Evolutionary conservation across 2,329 filamentous ascomycete species (phyloP), one percentile per base, ranked within the genome.

Genomic region (Aureobasidium sp.): DNA sequence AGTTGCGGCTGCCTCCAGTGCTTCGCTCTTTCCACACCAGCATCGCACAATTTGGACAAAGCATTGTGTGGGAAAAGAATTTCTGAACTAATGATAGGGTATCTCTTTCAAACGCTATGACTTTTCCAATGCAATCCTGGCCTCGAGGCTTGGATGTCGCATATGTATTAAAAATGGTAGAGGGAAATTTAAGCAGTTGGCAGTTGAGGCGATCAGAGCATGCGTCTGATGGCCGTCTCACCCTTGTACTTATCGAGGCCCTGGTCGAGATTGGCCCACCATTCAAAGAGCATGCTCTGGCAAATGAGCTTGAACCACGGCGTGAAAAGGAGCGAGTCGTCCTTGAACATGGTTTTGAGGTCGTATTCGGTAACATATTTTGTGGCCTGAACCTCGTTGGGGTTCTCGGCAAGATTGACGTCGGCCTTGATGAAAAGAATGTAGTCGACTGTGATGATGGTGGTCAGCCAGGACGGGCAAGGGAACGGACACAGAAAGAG

Each of bases 221-320:
- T 96, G 61, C 91, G 84, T 62, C 89, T 84, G 64, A 97, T 95
- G 66, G 86, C 78, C 67, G 83, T 81, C 76, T 97, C 90, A 66
- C 89, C 85, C 71, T 82, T 79, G 73, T 91, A 95, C 72, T 88
- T 85, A 56, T 94, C 86, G 61, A 97, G 76, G 8, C 86, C 87
- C 21, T 79, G 75, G 62, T 93, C 85, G 54, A 97, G 79, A 71
- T 87, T 83, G 66, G 84, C 77, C 93, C 93, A 98, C 93, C 93
- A 98, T 70, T 96, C 86, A 64, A 95, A 98, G 37, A 98, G 80
- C 88, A 97, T 90, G 44, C 88, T 90, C 70, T 97, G 80, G 79
- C 93, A 98, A 66, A 98, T 97, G 61, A 98, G 84, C 78, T 95
- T 95, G 78, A 98, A 98, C 93, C 93, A 98, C 1, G 93, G 93